These are phyloP conservation scores for Fistulinella cinereoalba DNA, from an alignment of 1,284 basidiomycete species.

Conservation along the genomic window DNA sequence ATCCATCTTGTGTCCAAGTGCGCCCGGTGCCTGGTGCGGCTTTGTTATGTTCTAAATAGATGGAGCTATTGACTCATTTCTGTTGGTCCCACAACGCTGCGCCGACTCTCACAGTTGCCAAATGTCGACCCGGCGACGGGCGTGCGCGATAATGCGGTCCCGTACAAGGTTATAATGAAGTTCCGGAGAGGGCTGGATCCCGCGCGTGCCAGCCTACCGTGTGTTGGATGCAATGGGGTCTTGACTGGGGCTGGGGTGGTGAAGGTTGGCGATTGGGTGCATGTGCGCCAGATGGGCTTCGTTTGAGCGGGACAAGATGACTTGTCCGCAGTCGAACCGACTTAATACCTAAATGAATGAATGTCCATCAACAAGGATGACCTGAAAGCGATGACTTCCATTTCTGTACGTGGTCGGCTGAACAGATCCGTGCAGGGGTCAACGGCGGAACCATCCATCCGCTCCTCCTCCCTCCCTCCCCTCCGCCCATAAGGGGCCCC, in stretches of 20 bases:
- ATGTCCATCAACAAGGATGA: no score
- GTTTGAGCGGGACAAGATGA: constrained; percentile 15
- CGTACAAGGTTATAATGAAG: constrained; percentile 70
- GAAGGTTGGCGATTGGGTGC: constrained; percentile 55
- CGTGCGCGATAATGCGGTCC: constrained; percentile 65
- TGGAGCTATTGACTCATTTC: constrained; percentile 5
- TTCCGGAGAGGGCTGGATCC: constrained; percentile 59
- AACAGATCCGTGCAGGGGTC: neutral
- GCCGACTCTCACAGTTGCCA: constrained; percentile 50
- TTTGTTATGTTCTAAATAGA: constrained; percentile 2
- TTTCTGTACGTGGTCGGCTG: neutral
- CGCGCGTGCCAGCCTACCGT: constrained; percentile 45
- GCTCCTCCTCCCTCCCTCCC: constrained; percentile 1
- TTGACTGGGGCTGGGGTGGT: constrained; percentile 48
- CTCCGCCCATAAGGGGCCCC: neutral
- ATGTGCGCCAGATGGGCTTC: constrained; percentile 42
- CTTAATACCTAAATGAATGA: neutral
- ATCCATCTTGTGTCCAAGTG: constrained; percentile 66
- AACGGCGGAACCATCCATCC: neutral
- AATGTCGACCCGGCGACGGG: constrained; percentile 67
- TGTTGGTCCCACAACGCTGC: constrained; percentile 2
- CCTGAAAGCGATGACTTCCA: neutral
- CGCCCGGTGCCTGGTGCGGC: constrained; percentile 65
- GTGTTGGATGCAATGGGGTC: constrained; percentile 62
- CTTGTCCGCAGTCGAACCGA: neutral